Conservation (phyloP, 306 rosid genomes). For the Echinosophora koreensis region DNA sequence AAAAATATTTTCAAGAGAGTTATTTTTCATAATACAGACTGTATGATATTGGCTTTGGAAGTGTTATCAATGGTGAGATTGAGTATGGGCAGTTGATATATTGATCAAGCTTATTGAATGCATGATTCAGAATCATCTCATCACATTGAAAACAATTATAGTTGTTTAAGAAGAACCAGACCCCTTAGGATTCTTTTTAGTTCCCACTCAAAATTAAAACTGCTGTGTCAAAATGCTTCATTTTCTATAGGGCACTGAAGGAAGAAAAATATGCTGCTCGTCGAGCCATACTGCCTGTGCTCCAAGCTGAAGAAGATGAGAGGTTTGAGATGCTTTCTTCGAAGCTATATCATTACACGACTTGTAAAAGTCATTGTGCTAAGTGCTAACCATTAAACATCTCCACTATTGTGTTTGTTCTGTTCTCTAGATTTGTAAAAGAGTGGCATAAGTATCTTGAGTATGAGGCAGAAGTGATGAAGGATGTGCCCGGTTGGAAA, state of each 20-base stretch:
- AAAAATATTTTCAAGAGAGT: not conserved
- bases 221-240: conserved; percentile 30
- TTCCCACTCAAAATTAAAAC: conserved; percentile 17
- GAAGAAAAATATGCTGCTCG: conserved; percentile 97
- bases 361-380: not conserved
- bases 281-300: conserved; percentile 84
- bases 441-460: conserved; percentile 99
- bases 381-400: not conserved
- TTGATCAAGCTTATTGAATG: not conserved
- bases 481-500: conserved; percentile 99
- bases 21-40: not conserved
- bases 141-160: not conserved
- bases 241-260: conserved; percentile 74
- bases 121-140: not conserved
- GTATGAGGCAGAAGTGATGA: conserved; percentile 97
- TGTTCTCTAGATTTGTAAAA: conserved; percentile 72
- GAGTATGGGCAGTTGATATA: not conserved
- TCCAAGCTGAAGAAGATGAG: conserved; percentile 99
- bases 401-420: conserved; percentile 30
- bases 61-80: conserved; percentile 6
- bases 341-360: conserved; percentile 5
- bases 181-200: not conserved
- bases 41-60: not conserved
- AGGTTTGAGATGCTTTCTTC: conserved; percentile 57
- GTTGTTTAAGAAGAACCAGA: not conserved